Evolutionary conservation across 2,329 filamentous ascomycete genomes (phyloP), one percentile per base, ranked within the genome.

Genomic region (Neonectria neomacrospora): DNA sequence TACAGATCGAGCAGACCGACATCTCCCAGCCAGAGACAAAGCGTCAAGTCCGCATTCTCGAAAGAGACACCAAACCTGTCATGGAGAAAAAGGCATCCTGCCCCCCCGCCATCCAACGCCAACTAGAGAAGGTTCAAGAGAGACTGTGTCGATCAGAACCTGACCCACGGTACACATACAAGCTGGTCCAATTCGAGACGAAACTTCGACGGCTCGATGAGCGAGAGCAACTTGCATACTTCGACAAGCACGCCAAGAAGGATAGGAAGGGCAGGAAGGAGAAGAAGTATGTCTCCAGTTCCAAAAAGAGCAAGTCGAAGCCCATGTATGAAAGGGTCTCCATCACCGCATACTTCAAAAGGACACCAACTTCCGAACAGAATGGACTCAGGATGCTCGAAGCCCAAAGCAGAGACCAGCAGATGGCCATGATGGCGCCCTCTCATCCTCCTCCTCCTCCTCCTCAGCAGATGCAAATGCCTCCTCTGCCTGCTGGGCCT

Each of bases 341-440:
- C 10, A 72, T 86, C 44, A 83, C 77, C 1, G 80, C 78, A 11
- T 85, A 83, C 70, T 85, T 82, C 68, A 81, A 79, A 66, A 75
- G 79, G 9, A 73, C 73, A 3, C 82, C 81, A 1, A 75, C 72
- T 22, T 64, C 66, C 1, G 73, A 73, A 1, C 76, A 76, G 7
- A 71, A 79, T 58, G 70, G 71, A 42, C 44, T 75, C 55, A 67
- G 58, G 28, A 73, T 78, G 67, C 65, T 74, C 30, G 50, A 68
- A 6, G 71, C 74, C 16, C 56, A 63, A 39, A 62, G 72, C 23
- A 67, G 26, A 18, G 63, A 66, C 23, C 56, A 45, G 34, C 53
- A 39, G 16, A 51, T 50, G 55, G 52, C 58, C 23, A 37, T 44
- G n/a, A 20, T 30, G 39, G 51, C 20, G 22, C 62, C 61, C 14